Percentiles rank a stretch among this genome's conserved stretches.
Evolutionary conservation across 495 filamentous ascomycete genomes (phyloP).

Genomic region (Neurospora terricola): DNA sequence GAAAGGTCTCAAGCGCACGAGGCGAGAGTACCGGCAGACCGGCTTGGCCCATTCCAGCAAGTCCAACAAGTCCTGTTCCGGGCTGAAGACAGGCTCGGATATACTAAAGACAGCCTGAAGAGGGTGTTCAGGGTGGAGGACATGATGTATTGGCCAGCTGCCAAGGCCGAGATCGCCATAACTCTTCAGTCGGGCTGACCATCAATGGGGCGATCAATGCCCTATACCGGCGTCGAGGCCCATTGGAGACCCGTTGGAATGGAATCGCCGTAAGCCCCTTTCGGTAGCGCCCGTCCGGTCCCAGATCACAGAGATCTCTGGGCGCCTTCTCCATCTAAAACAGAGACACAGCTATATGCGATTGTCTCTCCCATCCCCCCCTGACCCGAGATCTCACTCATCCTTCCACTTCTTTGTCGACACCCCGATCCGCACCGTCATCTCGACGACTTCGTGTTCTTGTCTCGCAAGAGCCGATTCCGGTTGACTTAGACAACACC

Average conservation of each 20-base stretch:
- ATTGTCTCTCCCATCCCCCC: neutral
- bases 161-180: neutral
- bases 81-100: neutral
- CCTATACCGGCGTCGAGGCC: neutral
- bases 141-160: neutral
- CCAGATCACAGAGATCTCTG: neutral
- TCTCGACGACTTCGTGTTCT: neutral
- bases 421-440: neutral
- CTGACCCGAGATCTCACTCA: neutral
- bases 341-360: neutral
- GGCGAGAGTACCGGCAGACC: neutral
- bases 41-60: neutral
- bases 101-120: neutral
- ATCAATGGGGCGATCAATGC: neutral
- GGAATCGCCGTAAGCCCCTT: neutral
- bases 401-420: conserved; percentile 1
- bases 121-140: neutral
- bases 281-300: neutral
- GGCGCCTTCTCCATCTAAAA: neutral
- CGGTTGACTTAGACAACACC: neutral
- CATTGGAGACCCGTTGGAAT: neutral
- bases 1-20: neutral
- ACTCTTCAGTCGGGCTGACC: neutral
- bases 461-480: neutral
- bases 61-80: neutral